Conservation (phyloP, 306 rosid species). For the Prunus mume region DNA sequence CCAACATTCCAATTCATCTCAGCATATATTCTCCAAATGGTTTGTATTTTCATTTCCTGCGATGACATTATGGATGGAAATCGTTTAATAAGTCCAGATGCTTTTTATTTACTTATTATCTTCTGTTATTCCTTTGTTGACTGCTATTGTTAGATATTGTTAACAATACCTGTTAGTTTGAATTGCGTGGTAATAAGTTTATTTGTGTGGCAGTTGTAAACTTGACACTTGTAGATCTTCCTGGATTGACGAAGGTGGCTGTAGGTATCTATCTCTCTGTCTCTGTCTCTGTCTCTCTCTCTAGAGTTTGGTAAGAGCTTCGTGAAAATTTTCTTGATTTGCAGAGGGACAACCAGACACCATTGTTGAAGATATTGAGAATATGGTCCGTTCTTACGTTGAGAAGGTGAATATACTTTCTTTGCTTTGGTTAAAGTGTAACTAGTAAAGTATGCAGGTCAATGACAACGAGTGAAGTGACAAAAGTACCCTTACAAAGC, state of each 20-base stretch:
- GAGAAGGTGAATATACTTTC: constrained; percentile 67
- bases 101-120: neutral
- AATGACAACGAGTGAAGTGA: neutral
- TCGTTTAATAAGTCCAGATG: neutral
- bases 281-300: neutral
- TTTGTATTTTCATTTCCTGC: constrained; percentile 36
- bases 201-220: constrained; percentile 80
- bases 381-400: constrained; percentile 95
- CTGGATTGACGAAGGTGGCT: constrained; percentile 99
- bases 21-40: constrained; percentile 99
- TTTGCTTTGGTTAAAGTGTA: neutral
- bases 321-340: constrained; percentile 26
- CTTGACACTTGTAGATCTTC: constrained; percentile 95
- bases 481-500: neutral
- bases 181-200: constrained; percentile 3
- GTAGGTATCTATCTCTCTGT: constrained; percentile 53
- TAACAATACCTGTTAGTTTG: neutral
- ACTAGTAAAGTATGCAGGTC: neutral
- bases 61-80: neutral
- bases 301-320: constrained; percentile 14
- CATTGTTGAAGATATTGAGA: constrained; percentile 95
- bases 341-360: constrained; percentile 91
- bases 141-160: neutral
- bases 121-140: neutral
- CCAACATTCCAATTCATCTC: constrained; percentile 90